phyloP scores from a whole-genome alignment of 495 filamentous ascomycete genomes.

The Trypethelium eluteriae region DNA sequence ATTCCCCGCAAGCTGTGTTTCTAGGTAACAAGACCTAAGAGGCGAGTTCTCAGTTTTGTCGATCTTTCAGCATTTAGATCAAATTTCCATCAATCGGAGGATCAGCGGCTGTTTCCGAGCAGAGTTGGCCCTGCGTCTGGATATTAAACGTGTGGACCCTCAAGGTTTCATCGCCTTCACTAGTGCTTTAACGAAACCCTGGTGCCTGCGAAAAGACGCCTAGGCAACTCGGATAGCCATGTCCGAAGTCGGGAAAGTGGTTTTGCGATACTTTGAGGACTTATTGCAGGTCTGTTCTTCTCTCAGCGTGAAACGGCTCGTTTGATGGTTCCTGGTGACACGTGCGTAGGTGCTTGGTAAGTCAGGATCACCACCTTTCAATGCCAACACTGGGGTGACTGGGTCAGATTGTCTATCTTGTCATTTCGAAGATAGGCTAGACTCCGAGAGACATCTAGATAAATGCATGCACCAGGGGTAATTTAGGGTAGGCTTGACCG shows the following conservation, averaged over 20 bases:
- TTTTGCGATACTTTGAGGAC: background rate
- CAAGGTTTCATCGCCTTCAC: background rate
- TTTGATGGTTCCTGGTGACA: background rate
- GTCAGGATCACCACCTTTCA: no score
- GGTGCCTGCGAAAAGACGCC: background rate
- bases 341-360: no score
- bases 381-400: no score
- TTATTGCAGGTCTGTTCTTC: background rate
- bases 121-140: background rate
- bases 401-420: no score
- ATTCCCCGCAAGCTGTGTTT: slow-evolving; percentile 5
- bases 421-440: no score
- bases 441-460: no score
- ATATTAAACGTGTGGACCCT: slow-evolving; percentile 3
- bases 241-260: background rate
- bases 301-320: background rate
- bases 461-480: no score
- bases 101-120: background rate
- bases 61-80: background rate
- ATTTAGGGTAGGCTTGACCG: no score
- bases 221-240: background rate
- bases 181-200: background rate
- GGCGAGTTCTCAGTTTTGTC: no score
- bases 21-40: background rate
- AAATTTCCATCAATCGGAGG: slow-evolving; percentile 10